Evolutionary conservation across 768 basidiomycete genomes (phyloP), one percentile per base, ranked within the genome.

Genomic region (Amanita jacksonii): DNA sequence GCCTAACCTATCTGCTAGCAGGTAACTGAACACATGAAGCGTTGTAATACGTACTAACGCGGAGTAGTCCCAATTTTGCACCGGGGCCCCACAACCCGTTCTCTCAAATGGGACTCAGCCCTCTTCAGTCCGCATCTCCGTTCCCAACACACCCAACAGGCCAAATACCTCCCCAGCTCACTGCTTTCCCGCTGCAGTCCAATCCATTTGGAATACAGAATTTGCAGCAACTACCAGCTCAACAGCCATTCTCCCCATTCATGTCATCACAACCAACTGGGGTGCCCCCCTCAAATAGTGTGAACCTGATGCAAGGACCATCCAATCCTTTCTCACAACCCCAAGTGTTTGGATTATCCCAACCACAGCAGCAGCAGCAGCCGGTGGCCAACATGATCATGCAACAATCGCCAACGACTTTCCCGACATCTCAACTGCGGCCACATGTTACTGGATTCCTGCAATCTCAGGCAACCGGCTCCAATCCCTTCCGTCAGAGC

Each of bases 401-500:
- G 46, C 48, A 34, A 13, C 44, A 39, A 33, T 69, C 70, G 49
- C 52, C n/a, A n/a, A n/a, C n/a, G n/a, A n/a, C 61, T 6, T 38
- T 38, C 10, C 16, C 36, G n/a, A 40, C 22, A 36, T 41, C n/a
- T 27, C 37, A 18, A 27, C 38, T 20, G 41, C 48, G n/a, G 9
- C 57, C 50, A 27, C 70, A 67, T 43, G 57, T 59, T 32, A 52
- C 61, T 12, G 52, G 55, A n/a, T 69, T 76, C 49, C 54, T 73
- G 40, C 75, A 72, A 55, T 71, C 80, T 13, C 77, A 81, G 51
- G 56, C 66, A 12, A 85, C 81, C 7, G 83, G 79, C 15, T 63
- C 68, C 33, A 92, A 91, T 61, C 89, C 88, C 7, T 93, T 93
- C 70, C 70, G 90, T 25, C 87, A 88, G 60, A 85, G 76, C 52